Evolutionary conservation across 2,329 filamentous ascomycete species (phyloP).

Genomic region (Claviceps sp.): DNA sequence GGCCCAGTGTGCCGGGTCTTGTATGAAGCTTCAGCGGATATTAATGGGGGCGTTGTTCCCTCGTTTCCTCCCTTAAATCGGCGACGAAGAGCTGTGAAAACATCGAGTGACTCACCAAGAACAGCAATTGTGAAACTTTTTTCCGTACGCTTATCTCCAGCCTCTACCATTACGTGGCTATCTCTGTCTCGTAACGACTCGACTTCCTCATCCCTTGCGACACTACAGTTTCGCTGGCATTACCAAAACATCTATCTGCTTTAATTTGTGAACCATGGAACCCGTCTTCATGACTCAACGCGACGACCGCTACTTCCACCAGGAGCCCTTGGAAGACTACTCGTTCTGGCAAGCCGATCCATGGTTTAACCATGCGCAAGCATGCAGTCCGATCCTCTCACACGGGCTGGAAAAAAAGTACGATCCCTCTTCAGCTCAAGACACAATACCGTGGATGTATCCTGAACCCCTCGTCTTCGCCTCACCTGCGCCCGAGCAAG

Average conservation of each 20-base stretch:
- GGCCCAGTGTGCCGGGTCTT: neutral
- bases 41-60: neutral
- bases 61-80: neutral
- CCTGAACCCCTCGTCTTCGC: neutral
- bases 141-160: neutral
- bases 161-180: neutral
- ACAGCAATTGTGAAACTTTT: neutral
- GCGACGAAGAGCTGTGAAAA: neutral
- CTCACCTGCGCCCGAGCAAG: neutral
- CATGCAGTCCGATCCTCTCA: neutral
- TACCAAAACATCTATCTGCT: no score
- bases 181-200: neutral
- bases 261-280: neutral
- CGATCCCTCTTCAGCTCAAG: neutral
- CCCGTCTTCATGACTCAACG: neutral
- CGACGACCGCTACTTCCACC: neutral
- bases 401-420: neutral
- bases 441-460: neutral
- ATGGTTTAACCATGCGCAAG: neutral
- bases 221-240: neutral
- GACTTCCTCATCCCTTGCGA: neutral
- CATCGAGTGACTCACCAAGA: no score
- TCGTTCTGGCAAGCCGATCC: neutral
- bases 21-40: neutral
- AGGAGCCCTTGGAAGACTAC: neutral